phyloP scores from a whole-genome alignment of 768 basidiomycete genomes.

The Rhodotorula toruloides region DNA sequence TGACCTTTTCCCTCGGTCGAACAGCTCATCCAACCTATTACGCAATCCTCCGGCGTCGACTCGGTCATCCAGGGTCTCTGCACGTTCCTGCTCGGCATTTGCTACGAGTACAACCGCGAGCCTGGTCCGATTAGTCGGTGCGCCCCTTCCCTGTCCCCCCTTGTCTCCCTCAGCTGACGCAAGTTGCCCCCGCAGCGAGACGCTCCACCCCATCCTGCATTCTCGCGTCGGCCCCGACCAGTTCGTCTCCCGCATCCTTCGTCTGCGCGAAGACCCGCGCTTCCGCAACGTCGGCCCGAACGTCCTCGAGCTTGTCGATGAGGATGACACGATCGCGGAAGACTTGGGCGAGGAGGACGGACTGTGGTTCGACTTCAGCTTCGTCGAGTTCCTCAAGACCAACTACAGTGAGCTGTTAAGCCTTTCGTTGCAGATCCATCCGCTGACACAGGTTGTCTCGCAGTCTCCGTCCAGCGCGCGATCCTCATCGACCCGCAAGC shows the following conservation, averaged over 20 bases:
- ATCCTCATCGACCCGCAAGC: slow-evolving; percentile 49
- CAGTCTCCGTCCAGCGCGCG: slow-evolving; percentile 50
- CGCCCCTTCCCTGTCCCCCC: slow-evolving; percentile 35
- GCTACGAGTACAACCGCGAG: slow-evolving; percentile 94
- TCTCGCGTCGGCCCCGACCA: slow-evolving; percentile 79
- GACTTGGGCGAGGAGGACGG: slow-evolving; percentile 58
- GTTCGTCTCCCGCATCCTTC: slow-evolving; percentile 76
- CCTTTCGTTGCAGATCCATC: background rate
- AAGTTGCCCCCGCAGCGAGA: slow-evolving; percentile 54
- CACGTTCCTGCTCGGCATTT: slow-evolving; percentile 82
- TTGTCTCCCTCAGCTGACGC: background rate
- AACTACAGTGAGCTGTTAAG: slow-evolving; percentile 65
- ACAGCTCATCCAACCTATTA: slow-evolving; percentile 90
- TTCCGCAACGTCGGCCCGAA: slow-evolving; percentile 88
- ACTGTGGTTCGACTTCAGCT: slow-evolving; percentile 96
- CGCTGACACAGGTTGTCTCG: background rate
- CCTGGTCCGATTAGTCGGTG: slow-evolving; percentile 93
- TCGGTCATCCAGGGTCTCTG: slow-evolving; percentile 81
- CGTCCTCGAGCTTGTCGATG: slow-evolving; percentile 56
- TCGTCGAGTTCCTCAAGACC: slow-evolving; percentile 97
- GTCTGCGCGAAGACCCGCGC: slow-evolving; percentile 83
- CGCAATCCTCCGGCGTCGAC: slow-evolving; percentile 79
- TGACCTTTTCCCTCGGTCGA: no score
- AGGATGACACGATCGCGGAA: slow-evolving; percentile 27
- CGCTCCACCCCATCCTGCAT: slow-evolving; percentile 81